Percentiles rank a stretch among this genome's conserved stretches.
phyloP scores from a whole-genome alignment of 129 eudicot genomes.

The Centella asiatica region DNA sequence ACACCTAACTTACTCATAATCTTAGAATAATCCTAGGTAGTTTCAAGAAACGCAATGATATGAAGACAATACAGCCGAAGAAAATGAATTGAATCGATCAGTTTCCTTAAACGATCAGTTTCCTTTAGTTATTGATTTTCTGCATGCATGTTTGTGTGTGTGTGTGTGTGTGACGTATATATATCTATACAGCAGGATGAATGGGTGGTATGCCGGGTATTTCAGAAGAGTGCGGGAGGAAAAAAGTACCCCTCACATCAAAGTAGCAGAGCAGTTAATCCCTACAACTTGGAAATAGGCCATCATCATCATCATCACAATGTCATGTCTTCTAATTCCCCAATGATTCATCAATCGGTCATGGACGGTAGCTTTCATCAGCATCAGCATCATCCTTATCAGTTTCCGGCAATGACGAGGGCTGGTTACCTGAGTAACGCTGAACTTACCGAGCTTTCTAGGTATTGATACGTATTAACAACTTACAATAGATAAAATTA shows the following conservation, averaged over 20 bases:
- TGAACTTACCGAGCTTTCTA: conserved; percentile 24
- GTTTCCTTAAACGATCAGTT: too few relatives aligned
- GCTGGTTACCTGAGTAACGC: conserved; percentile 15
- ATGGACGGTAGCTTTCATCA: not conserved
- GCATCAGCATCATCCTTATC: conserved; percentile 7
- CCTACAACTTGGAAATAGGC: conserved; percentile 23
- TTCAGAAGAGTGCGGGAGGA: conserved; percentile 22
- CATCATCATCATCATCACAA: not conserved
- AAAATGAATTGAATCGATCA: too few relatives aligned
- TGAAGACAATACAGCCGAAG: too few relatives aligned
- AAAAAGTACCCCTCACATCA: conserved; percentile 8
- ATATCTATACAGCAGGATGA: conserved; percentile 38
- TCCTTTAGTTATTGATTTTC: too few relatives aligned
- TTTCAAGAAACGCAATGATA: too few relatives aligned
- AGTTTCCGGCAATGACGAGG: conserved; percentile 19
- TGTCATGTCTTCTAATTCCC: conserved; percentile 17
- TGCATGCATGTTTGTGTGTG: too few relatives aligned
- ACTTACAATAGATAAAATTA: too few relatives aligned
- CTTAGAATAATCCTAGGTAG: too few relatives aligned
- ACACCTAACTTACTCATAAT: too few relatives aligned
- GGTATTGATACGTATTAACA: too few relatives aligned
- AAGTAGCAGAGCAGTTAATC: conserved; percentile 17
- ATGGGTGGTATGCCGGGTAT: conserved; percentile 41
- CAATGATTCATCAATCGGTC: conserved; percentile 11
- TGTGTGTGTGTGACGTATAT: too few relatives aligned